Base-by-base conservation (phyloP, 441 rosid species). In the Aquilaria agallochum region DNA sequence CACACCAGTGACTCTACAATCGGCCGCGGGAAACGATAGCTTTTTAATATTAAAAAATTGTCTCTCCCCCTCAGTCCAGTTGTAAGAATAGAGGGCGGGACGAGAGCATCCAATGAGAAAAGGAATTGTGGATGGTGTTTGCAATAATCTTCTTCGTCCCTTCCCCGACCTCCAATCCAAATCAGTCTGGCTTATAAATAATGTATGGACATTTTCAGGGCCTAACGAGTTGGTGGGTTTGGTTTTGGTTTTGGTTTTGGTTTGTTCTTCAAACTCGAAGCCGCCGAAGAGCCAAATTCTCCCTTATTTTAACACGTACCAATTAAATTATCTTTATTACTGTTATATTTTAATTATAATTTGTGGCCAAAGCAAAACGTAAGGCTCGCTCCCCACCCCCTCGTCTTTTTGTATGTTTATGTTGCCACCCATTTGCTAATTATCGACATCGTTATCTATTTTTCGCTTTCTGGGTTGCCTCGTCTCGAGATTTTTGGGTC, bases 51-150 rank as follows among this genome's bases (percentile, higher is more conserved):
- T 36, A 36, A 36, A 20, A 36, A 36, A 36, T 36, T 36, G 42
- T 36, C 7, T 5, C 7, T 4, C 1, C 42, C 42, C 42, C 42
- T 36, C 42, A 5, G 6, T 36, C 42, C 42, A 36, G 42, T 36
- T 36, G 42, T 36, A 36, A 36, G 42, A 36, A 20, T 20, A 27
- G 31, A 11, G 14, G 45, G 10, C 4, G 52, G 13, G 58, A 42
- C 5, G 74, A 65, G 75, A 72, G 87, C 68, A 82, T 79, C 84
- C 78, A 54, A 79, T 73, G 79, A 62, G 61, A 42, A 69, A 68
- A 66, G 48, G 31, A 11, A 30, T 45, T 42, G 31, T 53, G 12
- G 55, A 12, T 42, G 33, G 50, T 20, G 40, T 50, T 57, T 53
- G 53, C 36, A 30, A 20, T 36, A 45, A 44, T 27, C 51, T 63